These are phyloP conservation scores for Zygnema circumcarinatum DNA, from an alignment of 139 green algal species.

Conservation along the genomic window DNA sequence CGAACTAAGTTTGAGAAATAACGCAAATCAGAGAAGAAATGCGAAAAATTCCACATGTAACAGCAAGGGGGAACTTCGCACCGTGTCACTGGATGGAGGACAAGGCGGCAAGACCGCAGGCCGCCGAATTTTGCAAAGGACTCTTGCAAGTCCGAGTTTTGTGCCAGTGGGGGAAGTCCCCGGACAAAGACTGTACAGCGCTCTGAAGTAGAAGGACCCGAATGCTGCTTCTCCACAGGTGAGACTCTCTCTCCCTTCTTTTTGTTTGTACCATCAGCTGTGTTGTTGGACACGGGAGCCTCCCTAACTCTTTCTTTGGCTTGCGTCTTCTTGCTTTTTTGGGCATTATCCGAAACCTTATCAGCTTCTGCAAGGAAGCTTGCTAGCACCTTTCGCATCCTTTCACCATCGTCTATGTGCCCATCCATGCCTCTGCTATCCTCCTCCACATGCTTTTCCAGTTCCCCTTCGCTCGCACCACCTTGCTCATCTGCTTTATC, in stretches of 20 bases:
- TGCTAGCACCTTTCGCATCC: slow-evolving; percentile 9
- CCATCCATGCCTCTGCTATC: slow-evolving; percentile 36
- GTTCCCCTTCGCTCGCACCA: slow-evolving; percentile 31
- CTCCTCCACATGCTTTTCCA: slow-evolving; percentile 18
- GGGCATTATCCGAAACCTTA: not conserved
- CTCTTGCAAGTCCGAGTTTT: not conserved
- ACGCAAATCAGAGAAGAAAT: not conserved
- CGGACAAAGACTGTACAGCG: slow-evolving; percentile 36
- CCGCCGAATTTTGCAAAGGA: slow-evolving; percentile 23
- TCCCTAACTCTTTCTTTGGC: not conserved
- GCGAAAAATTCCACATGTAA: not conserved
- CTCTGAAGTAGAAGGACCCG: not conserved
- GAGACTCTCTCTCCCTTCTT: slow-evolving; percentile 35
- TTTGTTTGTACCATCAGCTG: not conserved
- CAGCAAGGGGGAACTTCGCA: not conserved
- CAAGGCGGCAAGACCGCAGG: slow-evolving; percentile 34
- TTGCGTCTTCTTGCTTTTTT: not conserved
- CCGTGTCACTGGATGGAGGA: slow-evolving; percentile 45
- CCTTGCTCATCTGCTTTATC: slow-evolving; percentile 19
- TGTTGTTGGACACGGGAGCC: not conserved
- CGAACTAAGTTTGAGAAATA: slow-evolving; percentile 3
- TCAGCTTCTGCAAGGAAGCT: not conserved
- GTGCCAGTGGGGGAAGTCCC: not conserved
- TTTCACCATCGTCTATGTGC: slow-evolving; percentile 19
- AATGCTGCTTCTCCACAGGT: too few relatives aligned